A percentile compares a stretch with the other conserved stretches of the same genome.
Evolutionary conservation across 805 yeast species (phyloP).

Genomic region (Kluyveromyces lactis): DNA sequence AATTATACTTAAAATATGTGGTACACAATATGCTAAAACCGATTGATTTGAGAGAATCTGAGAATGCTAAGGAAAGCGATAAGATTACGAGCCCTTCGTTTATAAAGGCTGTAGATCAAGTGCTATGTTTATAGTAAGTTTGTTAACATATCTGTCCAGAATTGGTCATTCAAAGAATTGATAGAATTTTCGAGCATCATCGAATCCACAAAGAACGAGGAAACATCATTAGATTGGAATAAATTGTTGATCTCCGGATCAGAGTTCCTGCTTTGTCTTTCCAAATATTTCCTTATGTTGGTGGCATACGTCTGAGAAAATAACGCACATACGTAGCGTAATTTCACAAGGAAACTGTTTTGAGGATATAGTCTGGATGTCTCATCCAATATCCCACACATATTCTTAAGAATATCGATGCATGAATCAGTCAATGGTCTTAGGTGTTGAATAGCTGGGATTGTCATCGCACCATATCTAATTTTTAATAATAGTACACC

Average conservation of each 20-base stretch:
- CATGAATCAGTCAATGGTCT: slow-evolving; percentile 42
- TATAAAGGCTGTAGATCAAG: slow-evolving; percentile 21
- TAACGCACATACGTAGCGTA: slow-evolving; percentile 46
- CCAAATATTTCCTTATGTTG: slow-evolving; percentile 33
- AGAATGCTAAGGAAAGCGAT: slow-evolving; percentile 10
- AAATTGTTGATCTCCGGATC: neutral
- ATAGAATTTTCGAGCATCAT: slow-evolving; percentile 2
- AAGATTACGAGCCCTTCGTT: slow-evolving; percentile 24
- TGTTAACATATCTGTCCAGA: slow-evolving; percentile 49
- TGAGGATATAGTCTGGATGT: slow-evolving; percentile 31
- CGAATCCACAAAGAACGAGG: slow-evolving; percentile 3
- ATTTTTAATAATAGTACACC: slow-evolving; percentile 50
- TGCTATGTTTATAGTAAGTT: slow-evolving; percentile 18
- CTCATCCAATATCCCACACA: slow-evolving; percentile 19
- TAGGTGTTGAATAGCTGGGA: slow-evolving; percentile 38
- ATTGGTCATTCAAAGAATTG: slow-evolving; percentile 56
- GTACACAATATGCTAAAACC: slow-evolving; percentile 25
- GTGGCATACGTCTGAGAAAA: slow-evolving; percentile 55
- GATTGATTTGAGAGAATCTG: slow-evolving; percentile 25
- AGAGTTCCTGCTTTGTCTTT: neutral
- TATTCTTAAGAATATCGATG: slow-evolving; percentile 22
- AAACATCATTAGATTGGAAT: slow-evolving; percentile 1
- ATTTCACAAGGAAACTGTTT: slow-evolving; percentile 45
- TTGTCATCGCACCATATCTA: slow-evolving; percentile 45
- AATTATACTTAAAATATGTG: slow-evolving; percentile 26